phyloP scores from a whole-genome alignment of 768 basidiomycete species.

The Basidioascus undulatus region DNA sequence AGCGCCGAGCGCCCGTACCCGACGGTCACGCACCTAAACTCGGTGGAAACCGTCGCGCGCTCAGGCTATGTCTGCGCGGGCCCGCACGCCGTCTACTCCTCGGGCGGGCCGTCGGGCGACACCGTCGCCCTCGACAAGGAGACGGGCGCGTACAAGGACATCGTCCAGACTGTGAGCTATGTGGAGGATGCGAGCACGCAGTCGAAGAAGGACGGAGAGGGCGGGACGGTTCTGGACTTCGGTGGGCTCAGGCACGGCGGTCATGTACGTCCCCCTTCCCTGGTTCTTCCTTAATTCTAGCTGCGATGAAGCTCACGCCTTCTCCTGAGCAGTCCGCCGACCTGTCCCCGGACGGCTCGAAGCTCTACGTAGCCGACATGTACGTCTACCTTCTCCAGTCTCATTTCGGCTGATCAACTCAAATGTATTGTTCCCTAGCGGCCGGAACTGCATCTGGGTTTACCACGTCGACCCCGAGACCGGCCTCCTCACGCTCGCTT shows the following conservation, averaged over 20 bases:
- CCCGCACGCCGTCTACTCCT: conserved; percentile 8
- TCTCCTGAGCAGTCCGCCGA: conserved; percentile 13
- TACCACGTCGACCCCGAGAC: conserved; percentile 7
- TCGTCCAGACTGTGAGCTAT: conserved; percentile 1
- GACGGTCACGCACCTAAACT: conserved; percentile 5
- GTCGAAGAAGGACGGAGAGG: neutral
- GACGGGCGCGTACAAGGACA: conserved; percentile 6
- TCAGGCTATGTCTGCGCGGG: conserved; percentile 14
- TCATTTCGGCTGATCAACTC: neutral
- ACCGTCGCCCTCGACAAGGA: conserved; percentile 7
- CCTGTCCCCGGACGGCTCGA: conserved; percentile 12
- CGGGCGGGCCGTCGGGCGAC: conserved; percentile 14
- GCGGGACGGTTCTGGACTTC: too few relatives aligned
- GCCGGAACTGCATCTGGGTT: conserved; percentile 14
- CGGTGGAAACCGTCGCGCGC: conserved; percentile 7
- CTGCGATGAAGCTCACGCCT: too few relatives aligned
- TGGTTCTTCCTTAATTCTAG: neutral
- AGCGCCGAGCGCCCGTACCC: conserved; percentile 3
- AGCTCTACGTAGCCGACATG: conserved; percentile 15
- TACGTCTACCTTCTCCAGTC: conserved; percentile 2
- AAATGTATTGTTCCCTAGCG: conserved; percentile 3
- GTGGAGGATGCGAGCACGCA: neutral
- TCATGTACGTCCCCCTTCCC: conserved; percentile 5
- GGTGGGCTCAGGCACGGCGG: conserved; percentile 14
- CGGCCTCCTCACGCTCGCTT: conserved; percentile 4